phyloP scores from a whole-genome alignment of 495 filamentous ascomycete genomes.

The Platismatia glauca region DNA sequence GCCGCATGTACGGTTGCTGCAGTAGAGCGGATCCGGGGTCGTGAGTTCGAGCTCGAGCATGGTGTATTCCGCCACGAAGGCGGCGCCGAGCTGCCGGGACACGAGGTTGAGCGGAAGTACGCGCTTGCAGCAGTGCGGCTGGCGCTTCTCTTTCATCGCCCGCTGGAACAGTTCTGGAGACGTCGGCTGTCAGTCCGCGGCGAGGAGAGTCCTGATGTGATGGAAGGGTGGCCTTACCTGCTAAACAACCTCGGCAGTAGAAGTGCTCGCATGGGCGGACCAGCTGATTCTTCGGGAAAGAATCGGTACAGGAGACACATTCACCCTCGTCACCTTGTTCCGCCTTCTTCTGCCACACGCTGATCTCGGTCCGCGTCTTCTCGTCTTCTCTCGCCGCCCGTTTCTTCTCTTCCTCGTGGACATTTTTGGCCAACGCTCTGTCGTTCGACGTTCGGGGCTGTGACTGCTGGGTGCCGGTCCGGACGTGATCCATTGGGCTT shows the following conservation, averaged over 20 bases:
- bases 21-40: slow-evolving; percentile 1
- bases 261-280: no score
- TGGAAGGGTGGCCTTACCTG: no score
- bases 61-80: neutral
- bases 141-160: neutral
- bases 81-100: neutral
- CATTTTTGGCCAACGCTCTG: neutral
- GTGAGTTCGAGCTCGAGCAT: neutral
- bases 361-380: neutral
- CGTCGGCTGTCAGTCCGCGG: neutral
- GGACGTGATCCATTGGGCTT: neutral
- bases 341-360: neutral
- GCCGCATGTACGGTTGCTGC: neutral
- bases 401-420: neutral
- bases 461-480: neutral
- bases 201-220: neutral
- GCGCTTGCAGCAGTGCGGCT: neutral
- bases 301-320: no score
- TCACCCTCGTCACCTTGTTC: no score
- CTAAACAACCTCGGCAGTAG: no score
- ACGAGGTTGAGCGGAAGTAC: neutral
- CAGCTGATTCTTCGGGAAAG: no score
- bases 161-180: neutral
- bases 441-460: neutral
- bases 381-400: neutral